Evolutionary conservation across 1,284 basidiomycete genomes (phyloP).

Genomic region (Heterobasidion occidentale): DNA sequence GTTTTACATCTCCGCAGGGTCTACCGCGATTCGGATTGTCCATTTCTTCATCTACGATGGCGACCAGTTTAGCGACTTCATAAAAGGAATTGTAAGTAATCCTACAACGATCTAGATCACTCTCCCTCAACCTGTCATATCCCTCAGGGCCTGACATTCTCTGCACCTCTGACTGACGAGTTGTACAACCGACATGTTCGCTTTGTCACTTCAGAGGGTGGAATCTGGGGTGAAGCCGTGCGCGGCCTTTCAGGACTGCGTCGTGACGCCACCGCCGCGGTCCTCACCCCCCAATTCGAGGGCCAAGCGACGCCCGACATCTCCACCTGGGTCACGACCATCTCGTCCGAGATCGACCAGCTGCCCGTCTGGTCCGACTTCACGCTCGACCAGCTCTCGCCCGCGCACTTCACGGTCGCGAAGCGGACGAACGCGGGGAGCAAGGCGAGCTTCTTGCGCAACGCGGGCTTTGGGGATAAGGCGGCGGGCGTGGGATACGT

Average conservation of each 20-base stretch:
- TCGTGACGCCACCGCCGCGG: constrained; percentile 31
- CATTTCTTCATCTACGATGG: constrained; percentile 36
- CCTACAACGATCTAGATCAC: neutral
- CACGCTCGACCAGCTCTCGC: constrained; percentile 28
- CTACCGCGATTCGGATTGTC: constrained; percentile 26
- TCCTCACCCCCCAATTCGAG: constrained; percentile 31
- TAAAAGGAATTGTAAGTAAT: constrained; percentile 28
- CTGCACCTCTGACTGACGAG: constrained; percentile 28
- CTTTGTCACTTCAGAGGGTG: constrained; percentile 18
- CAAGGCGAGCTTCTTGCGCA: constrained; percentile 22
- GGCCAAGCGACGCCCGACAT: constrained; percentile 27
- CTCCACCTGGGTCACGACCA: constrained; percentile 29
- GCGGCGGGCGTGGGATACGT: constrained; percentile 31
- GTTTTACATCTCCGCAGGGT: constrained; percentile 30
- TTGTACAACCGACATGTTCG: constrained; percentile 32
- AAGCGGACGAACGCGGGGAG: constrained; percentile 28
- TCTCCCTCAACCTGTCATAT: neutral
- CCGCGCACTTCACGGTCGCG: constrained; percentile 24
- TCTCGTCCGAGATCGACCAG: constrained; percentile 23
- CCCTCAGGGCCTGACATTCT: constrained; percentile 26
- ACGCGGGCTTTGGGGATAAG: constrained; percentile 28
- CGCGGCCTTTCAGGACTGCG: constrained; percentile 31
- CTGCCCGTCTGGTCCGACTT: constrained; percentile 31
- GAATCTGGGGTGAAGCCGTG: constrained; percentile 17
- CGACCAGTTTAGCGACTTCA: constrained; percentile 33